phyloP scores from a whole-genome alignment of 1,284 basidiomycete species.

The Vanrija humicola region DNA sequence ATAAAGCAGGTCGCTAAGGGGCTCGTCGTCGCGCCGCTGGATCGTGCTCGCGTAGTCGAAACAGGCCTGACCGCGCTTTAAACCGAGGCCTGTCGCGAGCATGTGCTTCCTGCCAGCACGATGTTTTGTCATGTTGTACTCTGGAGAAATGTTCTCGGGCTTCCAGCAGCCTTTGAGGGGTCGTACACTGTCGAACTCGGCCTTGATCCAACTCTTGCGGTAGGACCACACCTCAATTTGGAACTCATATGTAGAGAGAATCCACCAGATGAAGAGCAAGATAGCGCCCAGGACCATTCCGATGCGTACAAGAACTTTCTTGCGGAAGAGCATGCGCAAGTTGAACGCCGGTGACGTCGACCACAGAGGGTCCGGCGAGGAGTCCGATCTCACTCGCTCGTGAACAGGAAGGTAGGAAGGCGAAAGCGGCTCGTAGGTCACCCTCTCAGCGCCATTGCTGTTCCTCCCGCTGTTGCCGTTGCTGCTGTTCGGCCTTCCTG shows the following conservation, averaged over 20 bases:
- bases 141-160: constrained; percentile 51
- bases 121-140: constrained; percentile 66
- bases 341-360: not conserved
- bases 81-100: constrained; percentile 69
- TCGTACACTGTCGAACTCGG: constrained; percentile 55
- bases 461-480: too few relatives aligned
- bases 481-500: too few relatives aligned
- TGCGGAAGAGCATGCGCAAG: not conserved
- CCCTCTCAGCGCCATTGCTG: too few relatives aligned
- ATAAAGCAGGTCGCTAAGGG: constrained; percentile 58
- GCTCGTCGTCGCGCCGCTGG: constrained; percentile 38
- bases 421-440: too few relatives aligned
- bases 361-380: too few relatives aligned
- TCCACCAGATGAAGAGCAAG: constrained; percentile 52
- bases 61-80: constrained; percentile 76
- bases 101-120: constrained; percentile 61
- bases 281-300: constrained; percentile 36
- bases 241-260: constrained; percentile 64
- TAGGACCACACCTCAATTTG: constrained; percentile 78
- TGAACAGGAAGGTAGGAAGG: too few relatives aligned
- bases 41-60: constrained; percentile 81
- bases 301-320: not conserved
- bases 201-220: constrained; percentile 64
- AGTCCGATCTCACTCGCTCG: too few relatives aligned
- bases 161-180: constrained; percentile 68